These are phyloP conservation scores for Hanseniaspora pseudoguilliermondii DNA, from an alignment of 805 yeast genomes.

Conservation along the genomic window DNA sequence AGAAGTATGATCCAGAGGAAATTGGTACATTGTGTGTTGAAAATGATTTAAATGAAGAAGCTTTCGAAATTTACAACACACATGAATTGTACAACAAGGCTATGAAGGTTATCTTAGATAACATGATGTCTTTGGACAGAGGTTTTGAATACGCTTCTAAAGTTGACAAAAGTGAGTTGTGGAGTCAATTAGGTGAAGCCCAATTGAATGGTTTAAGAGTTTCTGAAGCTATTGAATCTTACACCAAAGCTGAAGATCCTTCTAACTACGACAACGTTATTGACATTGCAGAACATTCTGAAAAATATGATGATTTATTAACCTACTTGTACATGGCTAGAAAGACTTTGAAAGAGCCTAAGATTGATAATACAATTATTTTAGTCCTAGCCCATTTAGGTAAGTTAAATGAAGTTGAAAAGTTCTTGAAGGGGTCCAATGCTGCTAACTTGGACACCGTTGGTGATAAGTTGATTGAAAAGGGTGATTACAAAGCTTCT, in stretches of 20 bases:
- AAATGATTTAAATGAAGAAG: constrained; percentile 82
- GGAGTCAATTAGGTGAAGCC: constrained; percentile 94
- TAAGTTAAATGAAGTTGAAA: constrained; percentile 68
- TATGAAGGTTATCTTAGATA: constrained; percentile 80
- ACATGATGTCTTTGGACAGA: constrained; percentile 85
- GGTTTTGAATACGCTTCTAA: constrained; percentile 89
- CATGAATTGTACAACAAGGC: constrained; percentile 68
- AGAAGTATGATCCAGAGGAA: constrained; percentile 83
- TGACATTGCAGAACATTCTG: constrained; percentile 90
- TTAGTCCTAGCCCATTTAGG: constrained; percentile 73
- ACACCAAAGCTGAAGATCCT: constrained; percentile 84
- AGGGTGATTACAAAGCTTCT: constrained; percentile 81
- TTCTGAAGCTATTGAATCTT: constrained; percentile 82
- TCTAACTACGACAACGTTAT: constrained; percentile 81
- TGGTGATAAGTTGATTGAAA: constrained; percentile 80
- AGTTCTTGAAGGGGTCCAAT: constrained; percentile 69
- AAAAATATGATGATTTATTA: constrained; percentile 86
- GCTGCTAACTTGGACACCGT: constrained; percentile 85
- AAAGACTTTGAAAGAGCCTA: constrained; percentile 77
- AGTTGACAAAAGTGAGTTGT: constrained; percentile 69
- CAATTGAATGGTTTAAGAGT: constrained; percentile 88
- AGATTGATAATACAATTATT: constrained; percentile 83
- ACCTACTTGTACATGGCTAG: constrained; percentile 86
- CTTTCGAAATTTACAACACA: constrained; percentile 81
- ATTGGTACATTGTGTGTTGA: constrained; percentile 87